These are phyloP conservation scores for Syncephalastrum monosporum DNA, from an alignment of 371 early-diverging fungal species.

Conservation along the genomic window DNA sequence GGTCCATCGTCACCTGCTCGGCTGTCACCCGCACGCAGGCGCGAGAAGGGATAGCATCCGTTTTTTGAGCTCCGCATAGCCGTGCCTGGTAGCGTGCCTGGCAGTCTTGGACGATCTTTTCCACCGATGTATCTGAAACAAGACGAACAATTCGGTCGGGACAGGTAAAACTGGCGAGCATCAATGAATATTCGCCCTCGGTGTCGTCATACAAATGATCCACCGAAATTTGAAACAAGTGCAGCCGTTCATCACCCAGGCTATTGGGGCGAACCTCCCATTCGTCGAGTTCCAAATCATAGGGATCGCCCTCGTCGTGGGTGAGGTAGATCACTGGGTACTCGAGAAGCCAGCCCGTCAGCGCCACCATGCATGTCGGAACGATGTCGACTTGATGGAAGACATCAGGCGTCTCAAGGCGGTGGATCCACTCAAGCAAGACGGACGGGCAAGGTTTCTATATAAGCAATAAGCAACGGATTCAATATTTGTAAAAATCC, in stretches of 20 bases:
- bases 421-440: slow-evolving; percentile 19
- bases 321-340: slow-evolving; percentile 44
- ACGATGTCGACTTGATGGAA: slow-evolving; percentile 11
- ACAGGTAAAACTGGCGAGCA: slow-evolving; percentile 36
- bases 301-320: slow-evolving; percentile 17
- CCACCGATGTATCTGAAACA: slow-evolving; percentile 2
- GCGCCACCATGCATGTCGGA: slow-evolving; percentile 42
- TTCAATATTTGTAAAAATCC: not conserved
- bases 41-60: too few species aligned
- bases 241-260: slow-evolving; percentile 27
- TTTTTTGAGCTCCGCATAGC: not conserved
- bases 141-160: slow-evolving; percentile 8
- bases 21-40: not conserved
- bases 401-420: slow-evolving; percentile 5
- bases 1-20: slow-evolving; percentile 11
- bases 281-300: slow-evolving; percentile 32
- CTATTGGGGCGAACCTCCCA: slow-evolving; percentile 40
- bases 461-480: slow-evolving; percentile 3
- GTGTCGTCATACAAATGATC: not conserved
- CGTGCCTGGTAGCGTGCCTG: slow-evolving; percentile 2
- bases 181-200: slow-evolving; percentile 5
- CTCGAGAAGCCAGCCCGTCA: slow-evolving; percentile 50
- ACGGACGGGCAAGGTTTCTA: slow-evolving; percentile 17
- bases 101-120: not conserved
- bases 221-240: slow-evolving; percentile 9